Base-by-base conservation (phyloP, 2,329 filamentous ascomycete genomes). In the Aureobasidium leucospermi region DNA sequence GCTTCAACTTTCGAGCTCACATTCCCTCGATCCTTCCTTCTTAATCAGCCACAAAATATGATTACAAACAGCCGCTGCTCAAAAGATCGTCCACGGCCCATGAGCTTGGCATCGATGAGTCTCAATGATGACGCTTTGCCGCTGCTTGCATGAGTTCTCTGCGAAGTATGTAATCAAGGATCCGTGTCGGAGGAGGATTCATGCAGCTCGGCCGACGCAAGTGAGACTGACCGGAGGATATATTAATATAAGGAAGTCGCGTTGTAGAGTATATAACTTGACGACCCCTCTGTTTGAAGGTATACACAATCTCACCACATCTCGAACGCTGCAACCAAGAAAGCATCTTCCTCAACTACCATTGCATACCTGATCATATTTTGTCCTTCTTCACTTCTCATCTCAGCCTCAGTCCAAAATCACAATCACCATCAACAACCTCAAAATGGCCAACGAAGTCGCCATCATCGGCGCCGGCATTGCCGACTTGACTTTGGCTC, bases 401-500 rank as follows among this genome's bases (percentile, higher is more conserved):
- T 23, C 23, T 23, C 23, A 23, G 2, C 23, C 23, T 23, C 23
- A 23, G 23, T 23, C 23, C 23, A 23, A 3, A 23, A 23, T 23
- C 23, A 15, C 2, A n/a, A 19, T 8, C 5, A 49, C 31, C n/a
- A 36, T n/a, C 9, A 11, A 16, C n/a, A 19, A 23, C 29, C 10
- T 29, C 48, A 31, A 16, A 1, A 55, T 55, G 51, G 15, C 38
- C 19, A 43, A 34, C 1, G 39, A 62, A 29, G 36, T 79, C 39
- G 73, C 74, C 49, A 79, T 79, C 57, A 76, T 79, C 36, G 77
- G 76, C n/a, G 74, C 74, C 3, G 77, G 77, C 41, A 71, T 78
- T 23, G 71, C 74, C 6, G 82, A 82, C 42, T 76, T 85, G 6
- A 73, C 76, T 0, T 71, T 85, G 0, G 80, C 81, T 86, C 0